Base-by-base conservation (phyloP, 257 asterid genomes). In the Solanum megistacrolobum region DNA sequence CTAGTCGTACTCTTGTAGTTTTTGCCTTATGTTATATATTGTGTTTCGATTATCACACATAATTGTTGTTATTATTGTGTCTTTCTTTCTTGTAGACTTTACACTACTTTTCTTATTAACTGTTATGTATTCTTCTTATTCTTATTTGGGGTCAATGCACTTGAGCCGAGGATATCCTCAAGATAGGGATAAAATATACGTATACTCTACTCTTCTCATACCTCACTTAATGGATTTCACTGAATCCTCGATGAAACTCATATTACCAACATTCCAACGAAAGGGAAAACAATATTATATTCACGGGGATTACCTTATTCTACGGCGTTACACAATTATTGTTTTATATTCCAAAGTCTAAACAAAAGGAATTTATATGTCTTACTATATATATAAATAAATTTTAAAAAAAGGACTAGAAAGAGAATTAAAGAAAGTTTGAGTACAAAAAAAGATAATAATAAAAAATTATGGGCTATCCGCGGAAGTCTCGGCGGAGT, bases 401-500 rank as follows among this genome's bases (percentile, higher is more conserved):
- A 2, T 21, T 52, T 52, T 0, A 2, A 6, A 27, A 36, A 27
- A 2, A 14, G 48, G 76, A 25, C 87, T 9, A 21, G 38, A 62
- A 21, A 84, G 13, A 25, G 55, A 25, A 58, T 62, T 7, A 84
- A 66, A 36, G 29, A 34, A 62, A 84, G 76, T 84, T 36, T 27
- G 38, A 27, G 74, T 35, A 25, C 25, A 35, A 84, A 84, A 83
- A 23, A 29, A 35, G 60, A 35, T 62, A 83, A 20, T 62, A 34
- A 21, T 58, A 89, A 90, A 89, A 75, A 89, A 82, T 89, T 90
- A 88, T 78, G 90, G 52, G 29, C 83, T 73, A 73, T 84, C 87
- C 88, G 92, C 98, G 96, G 88, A 91, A 92, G 94, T 94, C 92
- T 92, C 98, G 98, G 93, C 98, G 93, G 90, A 88, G 85, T 90